Base-by-base conservation (phyloP, 768 basidiomycete species). In the Paxillus rubicundulus region DNA sequence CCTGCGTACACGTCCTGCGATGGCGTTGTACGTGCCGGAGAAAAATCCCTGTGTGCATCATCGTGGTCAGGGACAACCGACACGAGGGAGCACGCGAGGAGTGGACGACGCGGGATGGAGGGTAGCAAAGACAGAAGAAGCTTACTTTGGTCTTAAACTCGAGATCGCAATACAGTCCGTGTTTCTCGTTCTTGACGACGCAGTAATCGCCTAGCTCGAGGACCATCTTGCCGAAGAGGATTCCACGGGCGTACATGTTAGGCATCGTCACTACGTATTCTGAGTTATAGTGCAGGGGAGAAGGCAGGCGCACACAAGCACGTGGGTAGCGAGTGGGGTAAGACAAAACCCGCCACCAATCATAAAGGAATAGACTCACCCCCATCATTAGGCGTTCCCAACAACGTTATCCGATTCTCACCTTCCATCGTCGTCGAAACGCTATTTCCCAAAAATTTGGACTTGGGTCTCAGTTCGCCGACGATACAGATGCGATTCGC, bases 371-470 rank as follows among this genome's bases (percentile, higher is more conserved):
- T 44, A 56, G 50, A 77, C 85, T 64, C 68, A 92, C 92, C 84
- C 55, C 93, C 92, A 72, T 94, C 92, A 10, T 89, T 87, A 0
- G 87, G 90, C 45, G 81, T 82, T 39, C 89, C 89, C 69, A 96
- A 77, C 17, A 98, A 74, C 43, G 79, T 81, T 57, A 98, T 84
- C 49, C 94, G 79, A 66, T 94, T 95, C 74, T 96, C 91, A 48
- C 95, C 95, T 63, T 97, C 96, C 94, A 98, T 96, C 43, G 80
- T 86, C 24, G 94, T 99, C 47, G 92, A 89, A 14, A 97, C 97
- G 56, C 89, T 92, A 72, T 99, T 99, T 2, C 97, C 97, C 52
- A 99, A 78, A 71, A 99, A 99, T 68, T 86, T 92, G 45, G 89
- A 92, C 72, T 98, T 98, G 21, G 97, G 97, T 58, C 91, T 82